Base-by-base conservation (phyloP, 1,139 yeast genomes). In the Saccharomyces pastorianus region DNA sequence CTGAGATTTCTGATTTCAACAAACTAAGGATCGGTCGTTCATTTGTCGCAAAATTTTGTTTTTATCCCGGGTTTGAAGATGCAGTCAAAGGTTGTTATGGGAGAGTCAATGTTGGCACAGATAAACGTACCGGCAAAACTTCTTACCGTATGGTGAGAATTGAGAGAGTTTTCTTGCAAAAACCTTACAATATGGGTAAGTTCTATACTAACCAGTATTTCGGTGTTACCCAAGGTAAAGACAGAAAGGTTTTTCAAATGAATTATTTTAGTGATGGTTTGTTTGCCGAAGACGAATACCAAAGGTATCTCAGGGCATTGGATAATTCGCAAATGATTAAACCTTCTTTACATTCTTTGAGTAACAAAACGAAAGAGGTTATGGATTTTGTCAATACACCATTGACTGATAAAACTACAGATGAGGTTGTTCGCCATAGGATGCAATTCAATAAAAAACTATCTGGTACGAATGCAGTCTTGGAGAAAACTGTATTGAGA, bases 61-160 rank as follows among this genome's bases (percentile, higher is more conserved):
- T 85, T 69, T 85, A 90, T 70, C 90, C 93, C 7, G 90, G 83
- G 29, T 91, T 93, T 69, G 83, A 80, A 53, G 83, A 81, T 25
- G 78, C 80, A 0, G 79, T 88, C 13, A 75, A 80, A 42, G 95
- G 89, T 27, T 82, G 95, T 48, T 89, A 78, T 69, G 95, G 93
- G 34, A 81, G 91, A 61, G 83, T 93, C 53, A 88, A 89, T 66
- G 79, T 91, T 56, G 96, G 96, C 4, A 66, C 75, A 47, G 87
- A 85, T 64, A 78, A 77, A 53, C 78, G 82, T 51, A 81, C 83
- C 6, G 81, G 85, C 49, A 74, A 74, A 60, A 79, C 85, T n/a
- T 80, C 82, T 57, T 93, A 93, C 71, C 78, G 97, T 62, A 80
- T 91, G 81, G 96, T 93, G 49, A 85, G 83, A 65, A 82, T 95